Conservation (phyloP, 768 basidiomycete genomes). For the Macrolepiota fuliginosa region DNA sequence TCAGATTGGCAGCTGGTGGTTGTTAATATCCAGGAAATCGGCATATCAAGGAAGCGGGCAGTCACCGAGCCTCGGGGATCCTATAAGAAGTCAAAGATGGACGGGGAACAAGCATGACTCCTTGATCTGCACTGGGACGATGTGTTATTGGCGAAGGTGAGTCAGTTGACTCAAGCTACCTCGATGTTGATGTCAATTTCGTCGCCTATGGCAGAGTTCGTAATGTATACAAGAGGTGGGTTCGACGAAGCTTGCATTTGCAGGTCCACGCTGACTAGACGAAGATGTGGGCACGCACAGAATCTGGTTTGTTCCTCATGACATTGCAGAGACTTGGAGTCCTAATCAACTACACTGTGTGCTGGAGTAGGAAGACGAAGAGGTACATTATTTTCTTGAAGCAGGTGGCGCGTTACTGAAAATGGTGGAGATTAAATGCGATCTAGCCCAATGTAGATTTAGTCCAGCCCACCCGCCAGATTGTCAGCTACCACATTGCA, state of each 20-base stretch:
- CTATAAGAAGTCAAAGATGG: constrained; percentile 24
- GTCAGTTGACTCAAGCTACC: constrained; percentile 17
- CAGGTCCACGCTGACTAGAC: background rate
- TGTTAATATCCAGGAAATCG: background rate
- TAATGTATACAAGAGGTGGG: constrained; percentile 52
- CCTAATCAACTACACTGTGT: constrained; percentile 4
- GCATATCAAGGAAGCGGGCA: constrained; percentile 8
- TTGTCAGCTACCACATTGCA: constrained; percentile 52
- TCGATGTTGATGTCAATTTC: constrained; percentile 17
- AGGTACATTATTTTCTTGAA: constrained; percentile 29
- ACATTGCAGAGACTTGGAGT: background rate
- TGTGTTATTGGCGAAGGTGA: constrained; percentile 65
- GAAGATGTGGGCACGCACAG: constrained; percentile 54
- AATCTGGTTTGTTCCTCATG: constrained; percentile 37
- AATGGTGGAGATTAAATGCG: constrained; percentile 55
- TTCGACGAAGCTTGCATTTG: background rate
- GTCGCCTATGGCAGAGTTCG: constrained; percentile 41
- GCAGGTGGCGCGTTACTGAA: constrained; percentile 4
- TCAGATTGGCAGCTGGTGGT: constrained; percentile 3
- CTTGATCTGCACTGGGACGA: constrained; percentile 19
- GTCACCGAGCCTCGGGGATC: background rate
- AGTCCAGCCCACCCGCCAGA: constrained; percentile 51
- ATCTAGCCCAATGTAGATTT: constrained; percentile 59
- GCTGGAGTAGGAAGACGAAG: constrained; percentile 51
- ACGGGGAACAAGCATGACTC: background rate